A percentile compares a stretch with the other conserved stretches of the same genome.
phyloP scores from a whole-genome alignment of 2,329 filamentous ascomycete species.

The Diaporthe helianthi region DNA sequence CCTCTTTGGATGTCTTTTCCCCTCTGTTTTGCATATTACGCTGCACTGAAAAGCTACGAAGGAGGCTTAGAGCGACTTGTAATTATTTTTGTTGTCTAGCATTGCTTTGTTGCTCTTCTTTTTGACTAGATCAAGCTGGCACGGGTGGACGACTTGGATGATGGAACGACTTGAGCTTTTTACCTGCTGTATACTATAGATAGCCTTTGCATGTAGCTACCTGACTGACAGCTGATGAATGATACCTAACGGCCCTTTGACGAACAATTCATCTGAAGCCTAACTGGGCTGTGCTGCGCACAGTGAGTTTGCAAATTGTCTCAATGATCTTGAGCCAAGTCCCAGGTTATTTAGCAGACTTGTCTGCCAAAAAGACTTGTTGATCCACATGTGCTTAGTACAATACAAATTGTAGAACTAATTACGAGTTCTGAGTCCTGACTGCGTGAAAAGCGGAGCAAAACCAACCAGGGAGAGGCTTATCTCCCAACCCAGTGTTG shows the following conservation, averaged over 20 bases:
- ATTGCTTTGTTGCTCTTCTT: neutral
- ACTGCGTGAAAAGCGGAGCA: no score
- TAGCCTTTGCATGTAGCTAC: conserved; percentile 25
- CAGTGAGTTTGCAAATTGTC: neutral
- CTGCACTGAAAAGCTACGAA: neutral
- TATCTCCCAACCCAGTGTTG: neutral
- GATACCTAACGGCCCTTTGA: conserved; percentile 25
- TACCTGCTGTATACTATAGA: conserved; percentile 26
- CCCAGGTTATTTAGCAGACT: neutral
- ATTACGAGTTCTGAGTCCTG: neutral
- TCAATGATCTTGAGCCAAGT: neutral
- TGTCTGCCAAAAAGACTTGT: neutral
- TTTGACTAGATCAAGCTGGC: neutral
- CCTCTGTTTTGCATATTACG: conserved; percentile 15
- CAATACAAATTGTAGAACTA: neutral
- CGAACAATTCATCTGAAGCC: neutral
- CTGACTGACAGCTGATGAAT: conserved; percentile 19
- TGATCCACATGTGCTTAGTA: neutral
- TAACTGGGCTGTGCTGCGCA: neutral
- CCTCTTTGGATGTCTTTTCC: neutral
- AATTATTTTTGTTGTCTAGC: neutral
- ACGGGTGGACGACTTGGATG: neutral
- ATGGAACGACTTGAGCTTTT: conserved; percentile 26
- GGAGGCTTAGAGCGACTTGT: neutral
- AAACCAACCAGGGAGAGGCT: neutral